Conservation (phyloP, 345 rosid species). For the Camelina laxa region DNA sequence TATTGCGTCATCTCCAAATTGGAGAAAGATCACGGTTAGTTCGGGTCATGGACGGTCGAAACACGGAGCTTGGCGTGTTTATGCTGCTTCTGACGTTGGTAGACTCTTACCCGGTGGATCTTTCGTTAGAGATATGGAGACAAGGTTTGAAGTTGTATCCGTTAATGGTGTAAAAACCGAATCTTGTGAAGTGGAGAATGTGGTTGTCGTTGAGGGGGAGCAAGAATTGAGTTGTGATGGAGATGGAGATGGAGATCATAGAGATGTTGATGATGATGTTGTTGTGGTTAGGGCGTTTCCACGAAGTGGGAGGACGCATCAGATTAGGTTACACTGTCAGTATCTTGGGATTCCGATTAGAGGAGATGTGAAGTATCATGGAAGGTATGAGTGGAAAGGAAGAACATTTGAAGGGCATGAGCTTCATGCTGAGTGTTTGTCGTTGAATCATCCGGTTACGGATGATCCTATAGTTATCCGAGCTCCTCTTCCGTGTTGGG, state of each 20-base stretch:
- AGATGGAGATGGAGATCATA: no score
- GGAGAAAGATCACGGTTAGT: slow-evolving; percentile 62
- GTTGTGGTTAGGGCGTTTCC: slow-evolving; percentile 82
- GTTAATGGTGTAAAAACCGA: slow-evolving; percentile 51
- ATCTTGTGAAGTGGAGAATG: slow-evolving; percentile 29
- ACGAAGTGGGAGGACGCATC: slow-evolving; percentile 88
- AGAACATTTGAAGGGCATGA: slow-evolving; percentile 62
- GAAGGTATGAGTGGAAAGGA: slow-evolving; percentile 76
- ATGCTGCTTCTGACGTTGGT: slow-evolving; percentile 78
- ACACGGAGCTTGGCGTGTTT: slow-evolving; percentile 92
- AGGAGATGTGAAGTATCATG: slow-evolving; percentile 93
- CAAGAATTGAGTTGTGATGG: slow-evolving; percentile 39
- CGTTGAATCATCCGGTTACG: slow-evolving; percentile 75
- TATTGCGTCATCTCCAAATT: slow-evolving; percentile 67
- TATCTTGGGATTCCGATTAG: slow-evolving; percentile 75
- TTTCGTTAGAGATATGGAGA: slow-evolving; percentile 80
- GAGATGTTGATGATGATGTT: slow-evolving; percentile 49
- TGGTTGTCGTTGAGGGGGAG: slow-evolving; percentile 56
- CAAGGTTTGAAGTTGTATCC: slow-evolving; percentile 71
- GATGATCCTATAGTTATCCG: slow-evolving; percentile 48
- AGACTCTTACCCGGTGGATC: slow-evolving; percentile 83
- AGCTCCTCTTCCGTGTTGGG: slow-evolving; percentile 84
- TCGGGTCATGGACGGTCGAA: slow-evolving; percentile 97
- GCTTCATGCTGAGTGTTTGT: slow-evolving; percentile 86
- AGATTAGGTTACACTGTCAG: slow-evolving; percentile 90